Conservation (phyloP, 257 asterid genomes). For the Solanum dulcamara region DNA sequence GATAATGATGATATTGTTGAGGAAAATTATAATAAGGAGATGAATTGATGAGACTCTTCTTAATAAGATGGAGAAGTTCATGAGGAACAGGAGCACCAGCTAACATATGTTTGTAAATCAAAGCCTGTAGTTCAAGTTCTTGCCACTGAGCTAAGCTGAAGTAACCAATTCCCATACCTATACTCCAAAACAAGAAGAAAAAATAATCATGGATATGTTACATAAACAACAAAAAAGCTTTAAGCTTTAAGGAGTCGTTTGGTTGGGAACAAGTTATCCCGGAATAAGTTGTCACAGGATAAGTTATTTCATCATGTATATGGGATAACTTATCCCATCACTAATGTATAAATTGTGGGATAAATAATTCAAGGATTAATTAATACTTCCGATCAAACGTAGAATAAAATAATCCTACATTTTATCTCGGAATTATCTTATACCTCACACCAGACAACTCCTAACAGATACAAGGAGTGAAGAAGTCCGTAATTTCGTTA, state of each 20-base stretch:
- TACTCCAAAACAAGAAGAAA: neutral
- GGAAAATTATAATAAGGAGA: conserved; percentile 27
- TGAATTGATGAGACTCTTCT: conserved; percentile 52
- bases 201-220: neutral
- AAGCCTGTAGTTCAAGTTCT: conserved; percentile 83
- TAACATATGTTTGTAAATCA: conserved; percentile 74
- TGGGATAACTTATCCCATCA: no score
- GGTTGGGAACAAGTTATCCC: no score
- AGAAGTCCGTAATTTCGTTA: neutral
- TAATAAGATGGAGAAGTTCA: conserved; percentile 60
- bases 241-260: no score
- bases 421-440: no score
- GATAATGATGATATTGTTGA: conserved; percentile 27
- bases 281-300: no score
- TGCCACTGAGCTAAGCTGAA: conserved; percentile 89
- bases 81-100: conserved; percentile 75
- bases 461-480: neutral
- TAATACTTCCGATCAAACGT: no score
- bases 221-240: neutral
- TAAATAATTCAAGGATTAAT: no score
- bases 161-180: conserved; percentile 67
- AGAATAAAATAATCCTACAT: no score
- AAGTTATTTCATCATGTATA: no score
- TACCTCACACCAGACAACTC: no score
- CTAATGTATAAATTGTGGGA: no score